Evolutionary conservation across 257 asterid genomes (phyloP).

Genomic region (Voacanga thouarsii): DNA sequence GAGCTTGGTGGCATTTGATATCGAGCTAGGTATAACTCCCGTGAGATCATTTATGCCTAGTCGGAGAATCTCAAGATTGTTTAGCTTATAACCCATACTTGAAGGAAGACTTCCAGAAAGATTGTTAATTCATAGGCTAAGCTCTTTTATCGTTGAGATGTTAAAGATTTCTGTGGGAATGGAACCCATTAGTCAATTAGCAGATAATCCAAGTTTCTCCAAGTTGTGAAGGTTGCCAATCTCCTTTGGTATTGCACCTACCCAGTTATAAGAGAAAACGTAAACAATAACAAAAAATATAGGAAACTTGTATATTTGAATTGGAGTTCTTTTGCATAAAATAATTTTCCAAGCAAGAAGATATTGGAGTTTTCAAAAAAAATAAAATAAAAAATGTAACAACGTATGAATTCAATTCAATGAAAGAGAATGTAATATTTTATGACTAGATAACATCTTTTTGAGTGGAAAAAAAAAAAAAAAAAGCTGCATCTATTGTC

Average conservation of each 20-base stretch:
- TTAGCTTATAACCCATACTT: conserved; percentile 12
- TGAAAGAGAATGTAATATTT: too few species aligned
- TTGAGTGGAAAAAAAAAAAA: too few species aligned
- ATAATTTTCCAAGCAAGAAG: too few species aligned
- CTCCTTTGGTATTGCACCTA: conserved; percentile 35
- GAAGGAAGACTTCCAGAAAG: conserved; percentile 14
- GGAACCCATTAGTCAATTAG: conserved; percentile 4
- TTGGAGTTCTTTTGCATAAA: too few species aligned
- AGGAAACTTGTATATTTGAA: neutral
- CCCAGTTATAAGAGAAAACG: neutral
- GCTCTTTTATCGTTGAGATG: conserved; percentile 1
- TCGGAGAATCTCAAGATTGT: neutral
- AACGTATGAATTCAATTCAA: too few species aligned
- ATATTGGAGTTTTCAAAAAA: too few species aligned
- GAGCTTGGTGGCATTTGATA: conserved; percentile 30
- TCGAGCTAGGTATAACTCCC: conserved; percentile 22
- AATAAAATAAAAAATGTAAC: too few species aligned
- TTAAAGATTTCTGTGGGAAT: neutral
- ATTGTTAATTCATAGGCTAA: neutral
- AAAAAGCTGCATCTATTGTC: neutral
- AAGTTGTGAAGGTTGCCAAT: conserved; percentile 29
- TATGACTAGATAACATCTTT: too few species aligned
- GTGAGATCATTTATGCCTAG: conserved; percentile 3
- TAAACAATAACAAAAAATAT: neutral
- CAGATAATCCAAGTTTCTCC: conserved; percentile 15